These are phyloP conservation scores for Albophoma yamanashiensis DNA, from an alignment of 2,329 filamentous ascomycete genomes.

Conservation along the genomic window DNA sequence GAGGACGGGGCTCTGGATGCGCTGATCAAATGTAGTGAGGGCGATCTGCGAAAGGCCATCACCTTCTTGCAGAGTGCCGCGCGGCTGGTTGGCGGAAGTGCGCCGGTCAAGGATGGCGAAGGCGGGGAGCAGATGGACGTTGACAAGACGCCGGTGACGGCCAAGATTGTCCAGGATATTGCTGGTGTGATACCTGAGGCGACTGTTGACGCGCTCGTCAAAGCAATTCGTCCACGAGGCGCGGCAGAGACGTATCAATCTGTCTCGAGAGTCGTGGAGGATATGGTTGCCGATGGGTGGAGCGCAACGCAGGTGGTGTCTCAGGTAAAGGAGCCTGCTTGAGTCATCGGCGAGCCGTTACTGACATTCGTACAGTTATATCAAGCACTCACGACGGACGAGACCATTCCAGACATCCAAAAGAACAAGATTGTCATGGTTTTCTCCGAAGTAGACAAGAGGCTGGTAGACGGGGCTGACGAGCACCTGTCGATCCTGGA, in stretches of 20 bases:
- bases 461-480: slow-evolving; percentile 86
- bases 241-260: slow-evolving; percentile 57
- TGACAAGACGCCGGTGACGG: slow-evolving; percentile 54
- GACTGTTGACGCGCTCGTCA: slow-evolving; percentile 60
- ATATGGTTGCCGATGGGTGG: slow-evolving; percentile 94
- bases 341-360: slow-evolving; percentile 2
- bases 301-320: slow-evolving; percentile 80
- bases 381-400: slow-evolving; percentile 71
- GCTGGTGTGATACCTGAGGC: slow-evolving; percentile 79
- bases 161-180: slow-evolving; percentile 83
- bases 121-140: slow-evolving; percentile 53
- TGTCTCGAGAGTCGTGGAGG: slow-evolving; percentile 71
- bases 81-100: slow-evolving; percentile 63
- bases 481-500: slow-evolving; percentile 90
- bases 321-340: slow-evolving; percentile 44
- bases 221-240: slow-evolving; percentile 64
- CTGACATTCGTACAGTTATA: slow-evolving; percentile 50
- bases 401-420: slow-evolving; percentile 69
- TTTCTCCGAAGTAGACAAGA: slow-evolving; percentile 92
- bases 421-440: slow-evolving; percentile 84
- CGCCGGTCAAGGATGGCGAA: slow-evolving; percentile 34
- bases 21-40: slow-evolving; percentile 79
- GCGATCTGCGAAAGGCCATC: slow-evolving; percentile 91
- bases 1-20: slow-evolving; percentile 74
- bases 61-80: slow-evolving; percentile 95